Percentiles rank a stretch among this genome's conserved stretches.
Conservation (phyloP, 805 yeast species). For the Candida namnaoensis region DNA sequence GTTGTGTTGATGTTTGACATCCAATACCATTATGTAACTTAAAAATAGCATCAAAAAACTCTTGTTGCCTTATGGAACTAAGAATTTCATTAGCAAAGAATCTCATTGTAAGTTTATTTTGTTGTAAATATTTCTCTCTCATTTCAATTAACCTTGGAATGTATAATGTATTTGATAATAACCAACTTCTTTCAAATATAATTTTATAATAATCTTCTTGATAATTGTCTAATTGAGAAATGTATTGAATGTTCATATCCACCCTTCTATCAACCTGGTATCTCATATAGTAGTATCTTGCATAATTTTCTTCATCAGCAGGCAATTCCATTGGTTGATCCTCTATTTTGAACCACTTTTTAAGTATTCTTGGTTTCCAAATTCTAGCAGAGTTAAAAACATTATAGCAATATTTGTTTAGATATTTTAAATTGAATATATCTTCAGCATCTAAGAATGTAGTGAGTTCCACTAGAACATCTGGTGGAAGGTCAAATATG, state of each 20-base stretch:
- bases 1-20: neutral
- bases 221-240: constrained; percentile 2
- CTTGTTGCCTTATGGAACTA: neutral
- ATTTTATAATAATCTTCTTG: neutral
- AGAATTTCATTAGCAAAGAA: neutral
- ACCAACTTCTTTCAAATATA: neutral
- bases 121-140: too few relatives aligned
- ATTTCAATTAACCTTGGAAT: neutral
- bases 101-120: neutral
- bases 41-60: neutral
- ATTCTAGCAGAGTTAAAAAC: constrained; percentile 6
- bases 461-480: neutral
- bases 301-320: constrained; percentile 1
- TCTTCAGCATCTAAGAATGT: constrained; percentile 3
- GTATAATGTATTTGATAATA: neutral
- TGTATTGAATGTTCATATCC: constrained; percentile 2
- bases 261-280: constrained; percentile 7
- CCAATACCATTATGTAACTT: neutral
- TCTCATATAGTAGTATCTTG: constrained; percentile 1
- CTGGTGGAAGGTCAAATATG: neutral
- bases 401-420: constrained; percentile 1
- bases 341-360: constrained; percentile 8
- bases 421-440: constrained; percentile 5
- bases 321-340: constrained; percentile 3
- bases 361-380: constrained; percentile 6